Conservation (phyloP, 495 filamentous ascomycete species). For the Xylaria grammica region DNA sequence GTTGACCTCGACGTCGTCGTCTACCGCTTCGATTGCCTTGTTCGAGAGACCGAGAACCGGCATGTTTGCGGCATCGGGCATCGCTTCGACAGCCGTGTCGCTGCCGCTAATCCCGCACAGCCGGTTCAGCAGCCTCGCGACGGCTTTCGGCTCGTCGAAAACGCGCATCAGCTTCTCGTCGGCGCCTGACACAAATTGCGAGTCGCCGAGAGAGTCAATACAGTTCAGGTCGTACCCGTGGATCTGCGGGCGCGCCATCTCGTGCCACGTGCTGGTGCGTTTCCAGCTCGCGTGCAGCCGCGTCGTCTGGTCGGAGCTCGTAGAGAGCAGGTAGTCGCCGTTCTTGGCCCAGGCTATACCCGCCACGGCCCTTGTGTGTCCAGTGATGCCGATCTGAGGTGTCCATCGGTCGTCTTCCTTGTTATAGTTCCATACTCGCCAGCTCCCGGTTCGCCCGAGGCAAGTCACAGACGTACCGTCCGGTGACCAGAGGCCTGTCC, state of each 20-base stretch:
- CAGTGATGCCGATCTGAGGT: constrained; percentile 77
- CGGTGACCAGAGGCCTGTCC: constrained; percentile 93
- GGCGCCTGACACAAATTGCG: constrained; percentile 89
- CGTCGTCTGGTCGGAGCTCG: constrained; percentile 93
- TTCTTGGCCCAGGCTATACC: constrained; percentile 83
- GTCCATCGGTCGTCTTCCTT: constrained; percentile 66
- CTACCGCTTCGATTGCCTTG: constrained; percentile 76
- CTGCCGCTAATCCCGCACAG: constrained; percentile 63
- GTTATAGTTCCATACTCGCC: constrained; percentile 76
- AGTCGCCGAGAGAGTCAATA: constrained; percentile 70
- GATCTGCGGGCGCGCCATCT: constrained; percentile 93
- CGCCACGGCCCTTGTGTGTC: constrained; percentile 80
- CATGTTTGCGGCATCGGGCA: constrained; percentile 89
- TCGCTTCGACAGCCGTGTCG: constrained; percentile 45
- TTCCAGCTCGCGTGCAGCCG: constrained; percentile 87
- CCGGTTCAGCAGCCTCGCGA: constrained; percentile 72
- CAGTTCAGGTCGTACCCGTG: constrained; percentile 99
- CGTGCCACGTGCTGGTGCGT: constrained; percentile 75
- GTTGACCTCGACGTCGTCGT: constrained; percentile 45
- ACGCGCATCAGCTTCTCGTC: constrained; percentile 97
- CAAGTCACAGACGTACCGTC: constrained; percentile 74
- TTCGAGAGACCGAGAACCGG: constrained; percentile 96
- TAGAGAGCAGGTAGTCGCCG: constrained; percentile 86
- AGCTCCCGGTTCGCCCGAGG: constrained; percentile 89
- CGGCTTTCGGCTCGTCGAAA: constrained; percentile 86